Percentiles rank a stretch among this genome's conserved stretches.
Evolutionary conservation across 257 asterid genomes (phyloP).

Genomic region (Solanum neorickii): DNA sequence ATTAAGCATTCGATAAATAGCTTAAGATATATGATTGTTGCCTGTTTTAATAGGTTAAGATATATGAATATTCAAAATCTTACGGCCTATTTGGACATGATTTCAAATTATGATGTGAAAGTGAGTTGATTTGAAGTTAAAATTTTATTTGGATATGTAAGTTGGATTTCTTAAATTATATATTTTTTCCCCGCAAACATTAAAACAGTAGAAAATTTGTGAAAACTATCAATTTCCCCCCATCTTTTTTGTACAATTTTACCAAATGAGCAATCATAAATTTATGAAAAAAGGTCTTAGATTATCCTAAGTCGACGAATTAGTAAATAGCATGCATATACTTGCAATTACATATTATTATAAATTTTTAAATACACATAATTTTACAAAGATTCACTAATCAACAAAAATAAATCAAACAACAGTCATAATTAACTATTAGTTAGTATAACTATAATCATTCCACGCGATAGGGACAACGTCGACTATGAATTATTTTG

Average conservation of each 20-base stretch:
- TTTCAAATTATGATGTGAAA: neutral
- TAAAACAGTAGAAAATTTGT: neutral
- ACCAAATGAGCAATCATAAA: neutral
- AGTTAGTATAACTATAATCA: neutral
- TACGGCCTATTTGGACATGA: neutral
- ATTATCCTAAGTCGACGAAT: neutral
- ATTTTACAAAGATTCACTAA: too few relatives aligned
- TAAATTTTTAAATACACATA: too few relatives aligned
- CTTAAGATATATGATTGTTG: neutral
- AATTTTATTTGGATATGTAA: neutral
- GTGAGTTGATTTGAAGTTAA: neutral
- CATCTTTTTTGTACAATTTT: neutral
- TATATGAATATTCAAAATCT: neutral
- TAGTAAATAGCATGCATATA: too few relatives aligned
- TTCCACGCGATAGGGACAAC: neutral
- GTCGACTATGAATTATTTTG: too few relatives aligned
- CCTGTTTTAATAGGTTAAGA: neutral
- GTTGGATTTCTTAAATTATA: neutral
- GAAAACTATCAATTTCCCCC: rapidly evolving
- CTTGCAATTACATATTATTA: too few relatives aligned
- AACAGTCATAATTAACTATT: neutral
- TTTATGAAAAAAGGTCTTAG: too few relatives aligned
- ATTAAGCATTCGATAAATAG: neutral
- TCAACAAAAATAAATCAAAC: too few relatives aligned
- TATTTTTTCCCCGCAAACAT: neutral